Evolutionary conservation across 345 rosid genomes (phyloP).

Genomic region (Jatropha curcas): DNA sequence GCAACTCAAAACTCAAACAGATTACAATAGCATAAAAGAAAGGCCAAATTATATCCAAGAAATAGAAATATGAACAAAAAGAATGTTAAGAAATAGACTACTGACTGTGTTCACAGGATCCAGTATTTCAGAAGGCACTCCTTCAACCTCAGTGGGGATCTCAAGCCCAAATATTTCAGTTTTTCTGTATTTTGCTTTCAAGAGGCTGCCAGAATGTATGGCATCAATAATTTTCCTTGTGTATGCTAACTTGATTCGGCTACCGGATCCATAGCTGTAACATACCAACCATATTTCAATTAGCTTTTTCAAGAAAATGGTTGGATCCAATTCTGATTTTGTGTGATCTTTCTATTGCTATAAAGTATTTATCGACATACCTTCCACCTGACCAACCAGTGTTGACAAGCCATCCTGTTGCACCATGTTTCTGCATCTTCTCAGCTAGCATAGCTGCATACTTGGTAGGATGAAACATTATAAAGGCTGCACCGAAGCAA

Average conservation of each 20-base stretch:
- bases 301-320: neutral
- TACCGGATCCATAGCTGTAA: slow-evolving; percentile 79
- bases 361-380: slow-evolving; percentile 33
- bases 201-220: slow-evolving; percentile 75
- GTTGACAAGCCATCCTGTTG: slow-evolving; percentile 96
- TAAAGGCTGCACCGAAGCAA: slow-evolving; percentile 97
- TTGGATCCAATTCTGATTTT: neutral
- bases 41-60: neutral
- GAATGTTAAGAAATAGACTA: neutral
- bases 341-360: neutral
- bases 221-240: slow-evolving; percentile 92
- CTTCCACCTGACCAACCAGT: slow-evolving; percentile 99
- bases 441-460: slow-evolving; percentile 96
- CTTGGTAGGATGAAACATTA: slow-evolving; percentile 97
- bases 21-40: slow-evolving; percentile 9
- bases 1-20: slow-evolving; percentile 18
- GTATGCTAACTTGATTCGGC: slow-evolving; percentile 78
- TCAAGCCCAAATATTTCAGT: slow-evolving; percentile 80
- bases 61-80: neutral
- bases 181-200: slow-evolving; percentile 67
- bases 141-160: slow-evolving; percentile 72
- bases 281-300: neutral
- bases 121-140: slow-evolving; percentile 84
- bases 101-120: slow-evolving; percentile 79
- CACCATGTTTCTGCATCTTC: slow-evolving; percentile 95